phyloP scores from a whole-genome alignment of 2,329 filamentous ascomycete species.

The Diaporthe australafricana region DNA sequence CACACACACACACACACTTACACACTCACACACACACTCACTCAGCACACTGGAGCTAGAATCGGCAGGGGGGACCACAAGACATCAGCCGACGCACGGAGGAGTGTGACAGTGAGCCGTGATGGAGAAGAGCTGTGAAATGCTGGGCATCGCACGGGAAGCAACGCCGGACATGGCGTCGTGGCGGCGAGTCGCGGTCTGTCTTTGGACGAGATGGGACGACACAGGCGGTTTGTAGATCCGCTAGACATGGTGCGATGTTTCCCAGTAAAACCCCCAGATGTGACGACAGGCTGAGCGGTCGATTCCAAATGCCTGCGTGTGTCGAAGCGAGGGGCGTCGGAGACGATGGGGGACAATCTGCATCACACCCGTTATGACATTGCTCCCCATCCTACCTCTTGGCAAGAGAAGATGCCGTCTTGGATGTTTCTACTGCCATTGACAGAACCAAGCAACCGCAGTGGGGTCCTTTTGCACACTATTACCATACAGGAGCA shows the following conservation, averaged over 20 bases:
- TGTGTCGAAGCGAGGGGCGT: neutral
- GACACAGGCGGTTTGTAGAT: constrained; percentile 3
- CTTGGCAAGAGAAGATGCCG: constrained; percentile 10
- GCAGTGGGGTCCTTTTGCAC: neutral
- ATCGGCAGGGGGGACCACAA: neutral
- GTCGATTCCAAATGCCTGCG: neutral
- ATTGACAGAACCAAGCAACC: neutral
- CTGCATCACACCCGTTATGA: neutral
- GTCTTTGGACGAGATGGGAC: constrained; percentile 10
- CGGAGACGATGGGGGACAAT: neutral
- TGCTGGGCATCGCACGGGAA: constrained; percentile 15
- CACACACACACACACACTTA: neutral
- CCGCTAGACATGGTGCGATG: constrained; percentile 7
- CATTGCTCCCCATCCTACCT: neutral
- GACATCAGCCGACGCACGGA: constrained; percentile 8
- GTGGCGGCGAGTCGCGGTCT: constrained; percentile 6
- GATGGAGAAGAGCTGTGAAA: neutral
- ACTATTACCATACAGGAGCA: neutral
- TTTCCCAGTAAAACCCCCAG: neutral
- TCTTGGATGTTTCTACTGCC: constrained; percentile 15
- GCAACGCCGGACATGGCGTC: constrained; percentile 13
- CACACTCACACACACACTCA: neutral
- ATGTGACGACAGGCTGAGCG: neutral
- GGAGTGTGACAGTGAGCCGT: neutral
- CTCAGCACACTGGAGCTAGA: neutral